Conservation (phyloP, 176 grass and related monocot genomes). For the Carex pumila region DNA sequence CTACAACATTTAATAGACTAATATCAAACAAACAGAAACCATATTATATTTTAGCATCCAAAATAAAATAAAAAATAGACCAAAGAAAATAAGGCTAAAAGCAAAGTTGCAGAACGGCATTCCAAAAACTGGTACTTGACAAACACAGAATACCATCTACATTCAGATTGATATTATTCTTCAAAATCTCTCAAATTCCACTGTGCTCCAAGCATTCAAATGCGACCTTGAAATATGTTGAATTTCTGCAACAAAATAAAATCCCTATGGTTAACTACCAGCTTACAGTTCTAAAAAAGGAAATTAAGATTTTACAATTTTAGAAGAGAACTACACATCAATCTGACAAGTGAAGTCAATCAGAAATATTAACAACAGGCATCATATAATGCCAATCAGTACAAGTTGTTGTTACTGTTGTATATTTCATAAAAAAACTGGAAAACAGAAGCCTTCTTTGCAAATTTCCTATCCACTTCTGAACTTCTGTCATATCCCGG, state of each 20-base stretch:
- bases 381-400: background rate
- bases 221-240: background rate
- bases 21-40: constrained; percentile 13
- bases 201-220: background rate
- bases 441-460: background rate
- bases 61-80: background rate
- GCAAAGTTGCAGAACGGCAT: constrained; percentile 5
- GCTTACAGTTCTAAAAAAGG: background rate
- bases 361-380: background rate
- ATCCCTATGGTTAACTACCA: background rate
- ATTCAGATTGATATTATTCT: background rate
- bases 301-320: background rate
- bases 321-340: background rate
- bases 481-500: too few species aligned
- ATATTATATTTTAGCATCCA: constrained; percentile 19
- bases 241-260: constrained; percentile 3
- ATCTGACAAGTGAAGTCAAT: background rate
- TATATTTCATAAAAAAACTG: background rate
- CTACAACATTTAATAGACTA: background rate
- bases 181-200: constrained; percentile 11
- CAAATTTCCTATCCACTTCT: too few species aligned
- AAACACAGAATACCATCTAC: constrained; percentile 12
- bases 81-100: background rate
- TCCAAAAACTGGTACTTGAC: constrained; percentile 3
- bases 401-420: background rate